Conservation (phyloP, 371 early-diverging fungal genomes). For the Dichotomocladium elegans region DNA sequence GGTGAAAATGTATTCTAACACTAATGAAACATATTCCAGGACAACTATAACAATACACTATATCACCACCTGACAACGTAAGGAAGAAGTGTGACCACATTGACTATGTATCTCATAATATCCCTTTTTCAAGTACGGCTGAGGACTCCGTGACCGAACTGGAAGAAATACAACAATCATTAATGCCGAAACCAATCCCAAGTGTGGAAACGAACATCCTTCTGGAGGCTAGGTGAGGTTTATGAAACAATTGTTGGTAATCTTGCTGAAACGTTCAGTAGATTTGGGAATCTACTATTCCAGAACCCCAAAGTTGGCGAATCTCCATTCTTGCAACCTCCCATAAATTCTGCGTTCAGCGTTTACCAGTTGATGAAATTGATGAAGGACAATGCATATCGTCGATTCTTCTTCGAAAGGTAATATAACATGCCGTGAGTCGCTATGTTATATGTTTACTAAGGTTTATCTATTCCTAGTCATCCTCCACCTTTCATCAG, state of each 20-base stretch:
- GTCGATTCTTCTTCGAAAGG: slow-evolving; percentile 23
- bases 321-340: slow-evolving; percentile 2
- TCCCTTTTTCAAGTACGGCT: too few species aligned
- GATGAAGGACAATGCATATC: too few species aligned
- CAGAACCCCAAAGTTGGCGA: slow-evolving; percentile 10
- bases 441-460: neutral
- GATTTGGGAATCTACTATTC: slow-evolving; percentile 35
- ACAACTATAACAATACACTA: too few species aligned
- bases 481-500: slow-evolving; percentile 25
- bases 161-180: too few species aligned
- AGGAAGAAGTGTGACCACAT: too few species aligned
- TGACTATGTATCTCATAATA: too few species aligned
- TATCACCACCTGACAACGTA: too few species aligned
- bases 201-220: slow-evolving; percentile 8
- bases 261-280: neutral
- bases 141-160: too few species aligned
- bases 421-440: slow-evolving; percentile 7
- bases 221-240: slow-evolving; percentile 30
- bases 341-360: neutral
- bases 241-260: neutral
- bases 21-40: too few species aligned
- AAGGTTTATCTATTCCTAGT: slow-evolving; percentile 6
- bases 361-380: neutral
- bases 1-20: too few species aligned
- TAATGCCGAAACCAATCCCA: too few species aligned